Evolutionary conservation across 1,284 basidiomycete species (phyloP).

Genomic region (Sporisorium exsertum): DNA sequence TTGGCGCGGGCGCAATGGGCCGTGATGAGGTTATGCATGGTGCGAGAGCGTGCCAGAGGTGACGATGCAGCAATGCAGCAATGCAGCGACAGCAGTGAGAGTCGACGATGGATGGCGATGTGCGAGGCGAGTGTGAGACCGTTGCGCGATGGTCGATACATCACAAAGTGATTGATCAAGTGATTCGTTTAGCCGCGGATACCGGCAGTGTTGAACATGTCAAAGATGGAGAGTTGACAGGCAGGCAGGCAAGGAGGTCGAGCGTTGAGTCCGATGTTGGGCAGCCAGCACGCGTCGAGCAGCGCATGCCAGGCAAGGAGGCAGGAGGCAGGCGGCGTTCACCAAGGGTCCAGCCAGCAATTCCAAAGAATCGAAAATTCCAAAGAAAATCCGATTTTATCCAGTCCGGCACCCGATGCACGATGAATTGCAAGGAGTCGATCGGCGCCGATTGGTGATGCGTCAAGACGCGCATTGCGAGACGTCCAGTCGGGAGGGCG

Average conservation of each 20-base stretch:
- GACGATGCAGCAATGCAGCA: no score
- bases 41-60: slow-evolving; percentile 21
- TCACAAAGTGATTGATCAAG: slow-evolving; percentile 5
- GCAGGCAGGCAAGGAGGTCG: slow-evolving; percentile 22
- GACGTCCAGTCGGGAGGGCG: slow-evolving; percentile 8
- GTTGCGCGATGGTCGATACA: not conserved
- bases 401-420: slow-evolving; percentile 2
- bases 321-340: slow-evolving; percentile 19
- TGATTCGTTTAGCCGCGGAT: not conserved
- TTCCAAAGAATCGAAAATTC: not conserved
- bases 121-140: not conserved
- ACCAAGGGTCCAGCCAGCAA: slow-evolving; percentile 6
- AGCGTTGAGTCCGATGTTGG: not conserved
- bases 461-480: slow-evolving; percentile 15
- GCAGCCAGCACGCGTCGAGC: slow-evolving; percentile 16
- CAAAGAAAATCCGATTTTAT: not conserved
- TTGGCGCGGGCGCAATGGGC: not conserved
- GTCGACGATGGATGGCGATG: not conserved
- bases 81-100: slow-evolving; percentile 10
- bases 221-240: slow-evolving; percentile 8
- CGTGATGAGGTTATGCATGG: slow-evolving; percentile 14
- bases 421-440: no score
- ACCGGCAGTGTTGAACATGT: slow-evolving; percentile 19
- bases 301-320: slow-evolving; percentile 42
- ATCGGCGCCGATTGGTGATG: slow-evolving; percentile 22